phyloP scores from a whole-genome alignment of 2,329 filamentous ascomycete species.

The Emergomyces orientalis region DNA sequence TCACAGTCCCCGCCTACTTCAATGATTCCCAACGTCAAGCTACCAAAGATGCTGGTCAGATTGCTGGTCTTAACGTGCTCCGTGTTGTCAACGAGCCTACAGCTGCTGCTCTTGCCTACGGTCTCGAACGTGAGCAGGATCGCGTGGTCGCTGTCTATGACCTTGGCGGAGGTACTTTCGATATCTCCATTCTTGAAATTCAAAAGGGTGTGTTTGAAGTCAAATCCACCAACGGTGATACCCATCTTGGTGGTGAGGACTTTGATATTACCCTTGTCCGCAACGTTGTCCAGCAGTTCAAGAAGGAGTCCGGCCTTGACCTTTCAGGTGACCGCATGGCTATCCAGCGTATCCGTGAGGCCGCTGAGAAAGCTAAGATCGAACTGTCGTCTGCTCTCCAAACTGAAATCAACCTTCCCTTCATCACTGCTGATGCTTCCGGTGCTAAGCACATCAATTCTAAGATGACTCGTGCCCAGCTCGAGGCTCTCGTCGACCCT shows the following conservation, averaged over 20 bases:
- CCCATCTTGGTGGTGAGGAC: constrained; percentile 95
- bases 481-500: constrained; percentile 85
- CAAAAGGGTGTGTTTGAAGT: constrained; percentile 98
- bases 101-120: constrained; percentile 88
- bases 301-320: constrained; percentile 89
- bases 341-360: constrained; percentile 97
- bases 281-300: constrained; percentile 89
- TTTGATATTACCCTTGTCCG: constrained; percentile 93
- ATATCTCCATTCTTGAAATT: constrained; percentile 96
- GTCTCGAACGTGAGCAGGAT: constrained; percentile 89
- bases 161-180: constrained; percentile 96
- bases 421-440: constrained; percentile 92
- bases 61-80: constrained; percentile 89
- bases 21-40: constrained; percentile 97
- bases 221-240: constrained; percentile 98
- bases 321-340: constrained; percentile 91
- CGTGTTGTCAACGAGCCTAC: constrained; percentile 98
- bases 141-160: constrained; percentile 90
- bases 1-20: constrained; percentile 96
- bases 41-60: constrained; percentile 96
- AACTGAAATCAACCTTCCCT: constrained; percentile 96
- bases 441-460: constrained; percentile 98
- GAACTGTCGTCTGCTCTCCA: constrained; percentile 90
- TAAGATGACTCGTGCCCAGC: constrained; percentile 85
- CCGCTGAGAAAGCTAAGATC: constrained; percentile 98